A percentile compares a stretch with the other conserved stretches of the same genome.
phyloP scores from a whole-genome alignment of 1,284 basidiomycete species.

The Lentinula novae-zelandiae region DNA sequence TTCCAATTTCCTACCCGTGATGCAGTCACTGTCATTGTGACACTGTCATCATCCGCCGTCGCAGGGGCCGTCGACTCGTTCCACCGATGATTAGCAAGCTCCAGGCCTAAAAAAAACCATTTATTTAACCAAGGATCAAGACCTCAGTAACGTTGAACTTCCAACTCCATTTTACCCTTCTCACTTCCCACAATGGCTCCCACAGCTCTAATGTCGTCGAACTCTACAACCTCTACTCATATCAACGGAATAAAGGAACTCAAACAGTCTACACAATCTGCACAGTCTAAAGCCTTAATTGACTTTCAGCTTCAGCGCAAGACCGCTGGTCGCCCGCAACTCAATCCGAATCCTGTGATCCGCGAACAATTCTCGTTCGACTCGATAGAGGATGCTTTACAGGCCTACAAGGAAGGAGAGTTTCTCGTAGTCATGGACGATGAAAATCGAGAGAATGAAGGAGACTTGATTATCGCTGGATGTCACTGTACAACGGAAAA shows the following conservation, averaged over 20 bases:
- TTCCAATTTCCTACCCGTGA: not conserved
- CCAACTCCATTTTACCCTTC: not conserved
- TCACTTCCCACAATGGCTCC: not conserved
- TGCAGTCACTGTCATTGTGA: not conserved
- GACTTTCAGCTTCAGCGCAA: conserved; percentile 3
- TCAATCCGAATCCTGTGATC: not conserved
- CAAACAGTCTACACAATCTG: not conserved
- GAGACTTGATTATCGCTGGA: conserved; percentile 87
- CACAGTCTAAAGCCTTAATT: not conserved
- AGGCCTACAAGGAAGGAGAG: conserved; percentile 78
- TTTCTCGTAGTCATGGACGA: conserved; percentile 97
- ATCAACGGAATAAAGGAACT: conserved; percentile 5
- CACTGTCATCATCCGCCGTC: not conserved
- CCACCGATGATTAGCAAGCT: conserved; percentile 3
- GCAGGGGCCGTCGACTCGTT: not conserved
- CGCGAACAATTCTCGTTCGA: conserved; percentile 55
- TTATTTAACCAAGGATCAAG: not conserved
- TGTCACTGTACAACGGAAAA: conserved; percentile 85
- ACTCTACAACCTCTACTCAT: not conserved
- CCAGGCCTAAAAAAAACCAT: not conserved
- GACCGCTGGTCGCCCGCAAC: not conserved
- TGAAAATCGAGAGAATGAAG: conserved; percentile 91
- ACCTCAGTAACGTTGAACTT: not conserved
- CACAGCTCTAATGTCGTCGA: not conserved
- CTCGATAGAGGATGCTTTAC: conserved; percentile 75